Percentiles rank a stretch among this genome's conserved stretches.
phyloP scores from a whole-genome alignment of 108 stramenopile species.

The Skeletonema potamos region DNA sequence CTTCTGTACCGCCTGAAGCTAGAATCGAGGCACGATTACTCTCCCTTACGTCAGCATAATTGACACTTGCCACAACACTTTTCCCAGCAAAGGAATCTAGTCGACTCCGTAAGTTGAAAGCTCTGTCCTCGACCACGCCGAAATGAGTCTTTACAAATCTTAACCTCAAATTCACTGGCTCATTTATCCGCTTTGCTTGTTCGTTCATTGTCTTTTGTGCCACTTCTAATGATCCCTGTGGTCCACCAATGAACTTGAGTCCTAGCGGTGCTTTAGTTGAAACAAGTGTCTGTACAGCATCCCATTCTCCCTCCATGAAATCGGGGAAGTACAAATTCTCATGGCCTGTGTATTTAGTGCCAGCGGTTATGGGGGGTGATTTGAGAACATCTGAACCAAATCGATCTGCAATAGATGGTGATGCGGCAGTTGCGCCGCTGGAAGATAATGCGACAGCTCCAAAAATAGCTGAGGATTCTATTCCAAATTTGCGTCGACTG shows the following conservation, averaged over 20 bases:
- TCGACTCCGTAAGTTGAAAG: constrained; percentile 61
- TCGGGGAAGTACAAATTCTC: constrained; percentile 70
- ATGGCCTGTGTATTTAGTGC: constrained; percentile 58
- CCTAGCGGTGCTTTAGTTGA: constrained; percentile 68
- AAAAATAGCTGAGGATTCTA: constrained; percentile 1
- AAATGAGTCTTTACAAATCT: constrained; percentile 57
- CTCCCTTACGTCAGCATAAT: constrained; percentile 74
- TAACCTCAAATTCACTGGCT: constrained; percentile 34
- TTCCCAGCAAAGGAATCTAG: constrained; percentile 75
- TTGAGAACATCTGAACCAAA: constrained; percentile 56
- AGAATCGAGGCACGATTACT: constrained; percentile 68
- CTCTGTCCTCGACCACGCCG: constrained; percentile 78
- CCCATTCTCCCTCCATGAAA: constrained; percentile 74
- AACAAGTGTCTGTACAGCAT: constrained; percentile 70
- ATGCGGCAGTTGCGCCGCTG: not conserved
- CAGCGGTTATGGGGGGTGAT: constrained; percentile 56
- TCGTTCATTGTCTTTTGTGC: constrained; percentile 64
- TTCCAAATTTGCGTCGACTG: constrained; percentile 35
- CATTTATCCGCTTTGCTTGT: constrained; percentile 43
- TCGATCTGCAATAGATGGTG: constrained; percentile 34
- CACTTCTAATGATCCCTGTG: constrained; percentile 57
- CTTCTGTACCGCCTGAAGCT: constrained; percentile 62
- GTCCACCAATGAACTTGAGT: constrained; percentile 72
- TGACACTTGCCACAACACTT: constrained; percentile 72
- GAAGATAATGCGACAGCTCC: not conserved